Conservation (phyloP, 306 rosid genomes). For the Hippophae gyantsensis region DNA sequence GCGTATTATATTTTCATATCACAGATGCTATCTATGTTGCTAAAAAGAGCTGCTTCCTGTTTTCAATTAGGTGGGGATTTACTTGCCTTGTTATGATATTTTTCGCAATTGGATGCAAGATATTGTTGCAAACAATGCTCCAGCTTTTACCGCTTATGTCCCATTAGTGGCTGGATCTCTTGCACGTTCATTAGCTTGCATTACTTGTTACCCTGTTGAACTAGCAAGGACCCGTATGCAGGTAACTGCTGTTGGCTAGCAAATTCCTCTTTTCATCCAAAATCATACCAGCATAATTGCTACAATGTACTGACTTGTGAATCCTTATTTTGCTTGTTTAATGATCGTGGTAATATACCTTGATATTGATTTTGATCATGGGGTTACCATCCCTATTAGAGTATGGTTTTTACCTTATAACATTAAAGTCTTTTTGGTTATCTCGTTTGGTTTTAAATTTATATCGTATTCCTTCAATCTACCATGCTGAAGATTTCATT, state of each 20-base stretch:
- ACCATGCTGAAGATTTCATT: no score
- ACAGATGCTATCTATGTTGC: constrained; percentile 18
- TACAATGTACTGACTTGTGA: background rate
- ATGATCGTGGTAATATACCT: no score
- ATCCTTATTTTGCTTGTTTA: background rate
- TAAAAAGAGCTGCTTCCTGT: constrained; percentile 16
- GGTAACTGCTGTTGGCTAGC: constrained; percentile 26
- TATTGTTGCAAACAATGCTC: constrained; percentile 46
- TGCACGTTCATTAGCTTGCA: constrained; percentile 86
- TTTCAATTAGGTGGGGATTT: constrained; percentile 76
- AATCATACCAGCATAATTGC: background rate
- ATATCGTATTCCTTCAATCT: no score
- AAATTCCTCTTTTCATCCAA: background rate
- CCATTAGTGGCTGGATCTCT: constrained; percentile 87
- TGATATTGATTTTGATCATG: no score
- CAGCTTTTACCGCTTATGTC: constrained; percentile 67
- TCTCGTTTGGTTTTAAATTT: no score
- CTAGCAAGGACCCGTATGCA: constrained; percentile 98
- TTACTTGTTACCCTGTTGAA: constrained; percentile 84
- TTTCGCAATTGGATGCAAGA: constrained; percentile 75
- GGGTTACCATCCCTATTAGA: no score
- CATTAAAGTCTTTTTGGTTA: no score
- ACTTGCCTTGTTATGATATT: constrained; percentile 91
- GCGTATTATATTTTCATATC: background rate
- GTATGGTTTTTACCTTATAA: no score